Base-by-base conservation (phyloP, 2,329 filamentous ascomycete species). In the Endoconidiophora laricicola region DNA sequence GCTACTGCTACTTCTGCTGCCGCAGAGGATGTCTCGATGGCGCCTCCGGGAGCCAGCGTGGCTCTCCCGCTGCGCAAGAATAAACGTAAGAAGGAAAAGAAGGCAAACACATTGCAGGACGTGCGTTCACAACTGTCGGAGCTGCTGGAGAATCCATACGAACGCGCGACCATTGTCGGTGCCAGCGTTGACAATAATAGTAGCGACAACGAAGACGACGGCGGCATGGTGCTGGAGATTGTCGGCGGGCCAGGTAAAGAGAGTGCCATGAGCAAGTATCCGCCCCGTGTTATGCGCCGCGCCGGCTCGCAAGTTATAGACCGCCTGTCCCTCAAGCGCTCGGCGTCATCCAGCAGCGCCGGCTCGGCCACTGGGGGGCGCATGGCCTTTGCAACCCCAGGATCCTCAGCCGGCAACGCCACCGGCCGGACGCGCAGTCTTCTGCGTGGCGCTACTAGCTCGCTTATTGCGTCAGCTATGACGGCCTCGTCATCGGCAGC, bases 81-180 rank as follows among this genome's bases (percentile, higher is more conserved):
- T 9, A 49, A 50, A 44, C 39, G 43, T 59, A 49, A 46, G 36
- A 49, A 50, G 33, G 47, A 46, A 22, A 38, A 16, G 14, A 53
- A 53, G 48, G 42, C 51, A 20, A 22, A 20, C 22, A 53, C 47
- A 9, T 36, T 50, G 29, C 47, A 53, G 9, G 86, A 95, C 59
- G 83, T 95, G 55, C 79, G 86, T 51, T 78, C 90, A 61, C 86
- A 84, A 0, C 69, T 95, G 5, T 93, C 85, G 3, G 84, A 82
- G 62, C 72, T 95, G 7, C 79, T 94, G 14, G 87, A 94, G 22
- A 78, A 83, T 41, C 73, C 76, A 14, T 57, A 66, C 39, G 51
- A 53, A 29, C 51, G 47, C 57, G 58, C 62, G 51, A 72, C 74
- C 14, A 57, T 74, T 55, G 67, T 76, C 53, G 62, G 71, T 70